Evolutionary conservation across 495 filamentous ascomycete species (phyloP), one percentile per base, ranked within the genome.

Genomic region (Lasiosphaeria hispida): DNA sequence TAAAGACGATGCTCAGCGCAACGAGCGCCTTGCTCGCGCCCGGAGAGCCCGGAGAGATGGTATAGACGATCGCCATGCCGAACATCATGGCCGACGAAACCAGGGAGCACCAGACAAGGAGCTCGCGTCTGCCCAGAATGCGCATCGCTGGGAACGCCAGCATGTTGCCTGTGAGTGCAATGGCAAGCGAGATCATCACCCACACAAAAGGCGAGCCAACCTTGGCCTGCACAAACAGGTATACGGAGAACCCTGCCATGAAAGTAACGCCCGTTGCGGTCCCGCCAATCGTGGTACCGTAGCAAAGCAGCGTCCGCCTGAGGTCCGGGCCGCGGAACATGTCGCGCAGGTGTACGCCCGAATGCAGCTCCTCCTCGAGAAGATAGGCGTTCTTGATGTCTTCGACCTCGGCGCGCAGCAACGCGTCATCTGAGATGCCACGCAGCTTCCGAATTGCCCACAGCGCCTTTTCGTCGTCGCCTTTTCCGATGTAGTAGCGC

Each of bases 401-500:
- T 14, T 69, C 69, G 0, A 76, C 65, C 55, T 68, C 65, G 0
- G 55, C 63, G 1, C 65, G 57, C 2, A 71, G 62, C 13, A 69
- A 23, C 4, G 64, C 63, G 34, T 62, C 63, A 43, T 70, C 63
- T 13, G 19, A 58, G 40, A 70, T 64, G 11, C 69, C 65, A 0
- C 69, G 59, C 36, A 68, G 59, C 42, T 53, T 33, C 5, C 61
- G 53, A 2, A 77, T 63, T 0, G 75, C 67, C 0, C 62, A 9
- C 41, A 68, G 48, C 7, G 75, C 75, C 6, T 55, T 61, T 9
- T 72, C 72, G 0, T 57, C 66, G 50, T 64, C 53, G 1, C 72
- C 73, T 18, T 62, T 64, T 19, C 69, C 70, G 10, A 77, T 53
- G 19, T 75, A 66, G 48, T 71, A 84, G 13, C 82, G 76, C 15